These are phyloP conservation scores for Chlorella sp. DNA, from an alignment of 139 green algal species.

Conservation along the genomic window DNA sequence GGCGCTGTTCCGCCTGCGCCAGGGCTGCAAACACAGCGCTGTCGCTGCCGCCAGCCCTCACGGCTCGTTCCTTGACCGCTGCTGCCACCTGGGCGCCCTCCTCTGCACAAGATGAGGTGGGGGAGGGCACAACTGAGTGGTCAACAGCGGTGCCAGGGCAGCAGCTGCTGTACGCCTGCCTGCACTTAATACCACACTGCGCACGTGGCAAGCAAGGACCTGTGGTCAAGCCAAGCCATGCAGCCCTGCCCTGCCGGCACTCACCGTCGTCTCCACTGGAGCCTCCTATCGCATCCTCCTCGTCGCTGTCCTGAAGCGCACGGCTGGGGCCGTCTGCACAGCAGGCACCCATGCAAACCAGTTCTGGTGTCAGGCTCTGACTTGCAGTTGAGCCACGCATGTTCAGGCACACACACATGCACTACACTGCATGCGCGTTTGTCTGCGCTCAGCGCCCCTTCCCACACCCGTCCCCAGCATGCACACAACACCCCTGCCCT, in stretches of 20 bases:
- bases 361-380: too few relatives aligned
- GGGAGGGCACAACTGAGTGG: not conserved
- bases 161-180: not conserved
- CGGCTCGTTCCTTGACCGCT: not conserved
- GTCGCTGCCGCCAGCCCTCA: too few relatives aligned
- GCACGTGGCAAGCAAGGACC: not conserved
- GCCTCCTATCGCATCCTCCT: slow-evolving; percentile 4
- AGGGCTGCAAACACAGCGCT: not conserved
- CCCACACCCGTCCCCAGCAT: not conserved
- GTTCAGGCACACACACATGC: too few relatives aligned
- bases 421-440: not conserved
- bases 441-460: not conserved
- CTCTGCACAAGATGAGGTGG: not conserved
- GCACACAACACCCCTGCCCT: too few relatives aligned
- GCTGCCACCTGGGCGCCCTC: not conserved
- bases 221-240: not conserved
- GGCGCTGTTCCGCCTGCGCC: not conserved
- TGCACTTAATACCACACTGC: not conserved
- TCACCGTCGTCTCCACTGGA: not conserved
- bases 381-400: too few relatives aligned
- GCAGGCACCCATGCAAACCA: not conserved
- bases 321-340: slow-evolving; percentile 22
- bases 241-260: not conserved
- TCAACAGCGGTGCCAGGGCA: too few relatives aligned
- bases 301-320: slow-evolving; percentile 15